Base-by-base conservation (phyloP, 2,329 filamentous ascomycete genomes). In the Trichoderma endophyticum region DNA sequence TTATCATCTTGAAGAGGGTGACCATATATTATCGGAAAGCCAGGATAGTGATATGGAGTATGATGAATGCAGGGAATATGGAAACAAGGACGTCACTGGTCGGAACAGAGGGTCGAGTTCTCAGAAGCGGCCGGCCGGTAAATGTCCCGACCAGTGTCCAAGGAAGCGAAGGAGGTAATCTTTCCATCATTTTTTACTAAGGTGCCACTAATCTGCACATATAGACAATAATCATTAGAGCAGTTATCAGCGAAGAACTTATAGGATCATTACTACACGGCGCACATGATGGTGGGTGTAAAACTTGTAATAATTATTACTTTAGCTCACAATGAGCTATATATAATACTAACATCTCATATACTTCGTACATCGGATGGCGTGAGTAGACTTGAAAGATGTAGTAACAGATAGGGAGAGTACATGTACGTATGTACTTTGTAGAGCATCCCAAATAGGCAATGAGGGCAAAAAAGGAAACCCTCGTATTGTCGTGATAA, bases 1-100 rank as follows among this genome's bases (percentile, higher is more conserved):
- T 6, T 48, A 59, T 51, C 54, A 30, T 5, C 28, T 66, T 1
- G 18, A 60, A 21, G 9, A 64, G 15, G 59, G 32, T 11, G 60
- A 71, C 3, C 32, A 43, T 8, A 63, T 71, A 43, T 7, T 71
- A 32, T 71, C 68, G 30, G 61, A 64, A 15, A 59, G 61, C n/a
- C 18, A 71, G 8, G 61, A 63, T 26, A 30, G 43, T 28, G 32
- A 48, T 32, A n/a, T 51, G 61, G 67, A 56, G 14, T 32, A 39
- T n/a, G 15, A 4, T 56, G 34, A 30, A 21, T 15, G 24, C 24
- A 24, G 4, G 1, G 48, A 54, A 11, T 24, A 54, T 24, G 21
- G 48, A 54, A 54, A 24, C n/a, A 14, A 54, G 21, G 48, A 21
- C 11, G 4, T 12, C n/a, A 24, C 21, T 24, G 0, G 21, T 24